Evolutionary conservation across 345 rosid genomes (phyloP).

Genomic region (Heritiera fomes): DNA sequence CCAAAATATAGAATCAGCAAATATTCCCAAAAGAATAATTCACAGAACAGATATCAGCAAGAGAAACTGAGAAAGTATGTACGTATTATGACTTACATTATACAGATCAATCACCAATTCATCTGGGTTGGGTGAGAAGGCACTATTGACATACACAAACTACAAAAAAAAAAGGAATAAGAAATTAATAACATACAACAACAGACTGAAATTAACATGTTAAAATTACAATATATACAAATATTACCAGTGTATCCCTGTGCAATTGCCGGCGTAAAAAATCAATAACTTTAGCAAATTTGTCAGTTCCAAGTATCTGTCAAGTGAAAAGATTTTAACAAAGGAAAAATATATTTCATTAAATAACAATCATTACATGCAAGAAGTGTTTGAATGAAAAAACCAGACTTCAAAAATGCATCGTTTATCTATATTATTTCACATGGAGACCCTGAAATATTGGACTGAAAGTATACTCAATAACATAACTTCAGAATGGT

Average conservation of each 20-base stretch:
- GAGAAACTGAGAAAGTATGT: neutral
- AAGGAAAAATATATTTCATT: neutral
- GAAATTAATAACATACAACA: constrained; percentile 22
- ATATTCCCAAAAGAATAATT: neutral
- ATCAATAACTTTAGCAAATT: constrained; percentile 88
- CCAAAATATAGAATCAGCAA: neutral
- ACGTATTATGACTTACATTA: constrained; percentile 49
- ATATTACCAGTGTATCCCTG: constrained; percentile 74
- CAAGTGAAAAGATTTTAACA: constrained; percentile 9
- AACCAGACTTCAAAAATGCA: neutral
- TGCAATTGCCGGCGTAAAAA: constrained; percentile 81
- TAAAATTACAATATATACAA: constrained; percentile 15
- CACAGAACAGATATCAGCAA: neutral
- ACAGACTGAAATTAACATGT: neutral
- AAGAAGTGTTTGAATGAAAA: constrained; percentile 5
- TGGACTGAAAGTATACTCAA: neutral
- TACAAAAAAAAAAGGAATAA: constrained; percentile 24
- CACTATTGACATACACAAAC: constrained; percentile 91
- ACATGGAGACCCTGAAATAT: neutral
- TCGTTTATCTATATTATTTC: neutral
- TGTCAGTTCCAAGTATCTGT: constrained; percentile 73
- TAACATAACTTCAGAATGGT: neutral
- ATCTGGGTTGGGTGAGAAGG: constrained; percentile 91
- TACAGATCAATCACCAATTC: constrained; percentile 76
- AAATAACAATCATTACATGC: neutral